Conservation (phyloP, 495 filamentous ascomycete species). For the Aspergillus funiculosus region DNA sequence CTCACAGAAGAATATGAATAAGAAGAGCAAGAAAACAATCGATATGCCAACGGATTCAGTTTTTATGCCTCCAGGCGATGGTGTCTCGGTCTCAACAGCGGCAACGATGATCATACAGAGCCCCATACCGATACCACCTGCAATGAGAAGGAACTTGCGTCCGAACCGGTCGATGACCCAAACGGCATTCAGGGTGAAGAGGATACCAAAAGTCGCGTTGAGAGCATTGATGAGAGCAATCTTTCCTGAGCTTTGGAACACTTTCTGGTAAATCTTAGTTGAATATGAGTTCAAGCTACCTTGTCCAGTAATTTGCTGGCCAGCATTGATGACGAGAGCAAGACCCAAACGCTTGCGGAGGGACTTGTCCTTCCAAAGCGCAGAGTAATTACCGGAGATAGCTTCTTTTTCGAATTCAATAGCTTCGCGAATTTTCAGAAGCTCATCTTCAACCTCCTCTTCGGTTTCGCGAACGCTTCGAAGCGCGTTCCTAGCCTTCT, state of each 20-base stretch:
- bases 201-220: conserved; percentile 59
- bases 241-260: conserved; percentile 45
- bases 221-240: conserved; percentile 68
- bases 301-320: conserved; percentile 57
- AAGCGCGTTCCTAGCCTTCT: conserved; percentile 48
- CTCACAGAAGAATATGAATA: conserved; percentile 62
- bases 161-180: conserved; percentile 64
- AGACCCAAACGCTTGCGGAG: conserved; percentile 52
- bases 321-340: conserved; percentile 53
- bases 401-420: conserved; percentile 59
- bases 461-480: conserved; percentile 49
- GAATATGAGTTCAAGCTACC: conserved; percentile 60
- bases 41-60: conserved; percentile 54
- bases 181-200: conserved; percentile 66
- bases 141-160: conserved; percentile 61
- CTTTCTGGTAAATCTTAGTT: conserved; percentile 58
- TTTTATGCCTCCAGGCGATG: conserved; percentile 45
- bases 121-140: conserved; percentile 65
- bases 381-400: conserved; percentile 49
- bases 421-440: conserved; percentile 52
- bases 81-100: conserved; percentile 57
- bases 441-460: conserved; percentile 54
- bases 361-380: conserved; percentile 57
- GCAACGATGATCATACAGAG: conserved; percentile 62
- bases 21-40: conserved; percentile 57